phyloP scores from a whole-genome alignment of 345 rosid genomes.

The Aquilaria yunnanensis region DNA sequence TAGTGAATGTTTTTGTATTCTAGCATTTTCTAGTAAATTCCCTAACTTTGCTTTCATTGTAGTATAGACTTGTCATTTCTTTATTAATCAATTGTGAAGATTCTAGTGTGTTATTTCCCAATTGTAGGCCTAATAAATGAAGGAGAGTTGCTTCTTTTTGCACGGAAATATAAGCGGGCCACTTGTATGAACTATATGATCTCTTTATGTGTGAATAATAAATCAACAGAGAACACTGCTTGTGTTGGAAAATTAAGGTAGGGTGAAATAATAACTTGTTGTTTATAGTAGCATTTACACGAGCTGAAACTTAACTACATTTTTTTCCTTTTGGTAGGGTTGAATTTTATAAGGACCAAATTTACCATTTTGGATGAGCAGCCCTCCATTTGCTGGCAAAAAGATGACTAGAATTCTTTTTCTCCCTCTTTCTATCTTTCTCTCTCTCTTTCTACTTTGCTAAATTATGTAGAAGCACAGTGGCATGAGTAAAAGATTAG shows the following conservation, averaged over 20 bases:
- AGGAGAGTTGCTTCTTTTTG: slow-evolving; percentile 62
- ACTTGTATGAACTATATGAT: slow-evolving; percentile 47
- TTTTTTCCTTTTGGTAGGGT: slow-evolving; percentile 21
- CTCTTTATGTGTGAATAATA: slow-evolving; percentile 42
- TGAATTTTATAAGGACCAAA: slow-evolving; percentile 62
- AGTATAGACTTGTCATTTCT: background rate
- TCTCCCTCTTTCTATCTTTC: too few species aligned
- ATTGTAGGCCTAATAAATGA: slow-evolving; percentile 20
- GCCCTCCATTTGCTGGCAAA: slow-evolving; percentile 42
- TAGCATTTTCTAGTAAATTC: background rate
- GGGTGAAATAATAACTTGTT: slow-evolving; percentile 30
- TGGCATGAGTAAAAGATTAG: too few species aligned
- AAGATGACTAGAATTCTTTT: slow-evolving; percentile 38
- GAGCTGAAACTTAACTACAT: background rate
- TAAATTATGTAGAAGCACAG: too few species aligned
- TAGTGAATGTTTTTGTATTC: too few species aligned
- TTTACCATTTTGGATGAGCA: slow-evolving; percentile 55
- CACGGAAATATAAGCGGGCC: slow-evolving; percentile 43
- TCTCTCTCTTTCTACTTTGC: too few species aligned
- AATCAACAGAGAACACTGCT: slow-evolving; percentile 55
- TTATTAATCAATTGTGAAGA: background rate
- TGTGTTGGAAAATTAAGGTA: slow-evolving; percentile 64
- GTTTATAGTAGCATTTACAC: background rate
- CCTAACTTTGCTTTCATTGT: background rate
- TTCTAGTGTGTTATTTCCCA: slow-evolving; percentile 13